A percentile compares a stretch with the other conserved stretches of the same genome.
phyloP scores from a whole-genome alignment of 257 asterid species.

The Nicotiana paniculata region DNA sequence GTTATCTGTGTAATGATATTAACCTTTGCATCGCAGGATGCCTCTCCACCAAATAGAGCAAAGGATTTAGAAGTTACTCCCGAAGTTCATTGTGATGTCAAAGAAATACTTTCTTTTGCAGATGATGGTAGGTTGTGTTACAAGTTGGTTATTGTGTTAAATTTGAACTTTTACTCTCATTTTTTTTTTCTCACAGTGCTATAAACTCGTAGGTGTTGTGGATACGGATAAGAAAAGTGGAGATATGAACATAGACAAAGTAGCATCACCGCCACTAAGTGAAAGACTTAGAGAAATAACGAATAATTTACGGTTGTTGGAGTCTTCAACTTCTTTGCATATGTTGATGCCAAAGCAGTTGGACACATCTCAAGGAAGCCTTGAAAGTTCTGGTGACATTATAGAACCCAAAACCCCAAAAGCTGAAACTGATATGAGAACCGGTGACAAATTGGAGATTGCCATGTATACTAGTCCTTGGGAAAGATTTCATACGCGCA shows the following conservation, averaged over 20 bases:
- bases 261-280: conserved; percentile 62
- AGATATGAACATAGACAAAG: conserved; percentile 11
- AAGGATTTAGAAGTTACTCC: conserved; percentile 15
- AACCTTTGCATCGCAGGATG: conserved; percentile 30
- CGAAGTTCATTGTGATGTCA: conserved; percentile 8
- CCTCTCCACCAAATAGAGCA: conserved; percentile 15
- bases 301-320: conserved; percentile 38
- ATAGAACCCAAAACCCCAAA: conserved; percentile 70
- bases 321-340: conserved; percentile 47
- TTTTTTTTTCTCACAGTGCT: neutral
- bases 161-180: neutral
- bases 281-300: conserved; percentile 50
- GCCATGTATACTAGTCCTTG: conserved; percentile 44
- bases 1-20: neutral
- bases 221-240: conserved; percentile 24
- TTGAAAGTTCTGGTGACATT: conserved; percentile 19
- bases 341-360: conserved; percentile 30
- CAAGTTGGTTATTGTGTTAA: neutral
- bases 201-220: conserved; percentile 16
- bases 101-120: conserved; percentile 1
- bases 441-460: conserved; percentile 9
- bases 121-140: conserved; percentile 16
- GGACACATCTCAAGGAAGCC: conserved; percentile 18
- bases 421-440: conserved; percentile 14
- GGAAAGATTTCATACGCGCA: conserved; percentile 39